Conservation (phyloP, 164 flowering plant species). For the Nelumbo lutea region DNA sequence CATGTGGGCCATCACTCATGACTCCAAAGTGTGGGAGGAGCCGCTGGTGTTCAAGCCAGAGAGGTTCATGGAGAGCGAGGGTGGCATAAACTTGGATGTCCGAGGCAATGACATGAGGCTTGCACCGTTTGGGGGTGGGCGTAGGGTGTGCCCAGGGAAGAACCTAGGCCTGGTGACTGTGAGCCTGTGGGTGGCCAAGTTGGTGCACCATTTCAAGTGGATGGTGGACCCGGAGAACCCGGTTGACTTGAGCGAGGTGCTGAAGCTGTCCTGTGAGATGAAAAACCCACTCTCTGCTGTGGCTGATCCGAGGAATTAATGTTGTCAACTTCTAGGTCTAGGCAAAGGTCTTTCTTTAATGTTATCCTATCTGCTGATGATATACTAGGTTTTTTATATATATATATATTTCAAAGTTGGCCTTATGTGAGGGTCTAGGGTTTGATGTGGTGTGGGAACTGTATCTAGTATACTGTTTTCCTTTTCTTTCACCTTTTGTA, state of each 20-base stretch:
- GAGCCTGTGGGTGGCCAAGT: conserved; percentile 47
- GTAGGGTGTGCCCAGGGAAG: conserved; percentile 59
- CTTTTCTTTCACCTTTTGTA: too few relatives aligned
- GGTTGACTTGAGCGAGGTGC: conserved; percentile 37
- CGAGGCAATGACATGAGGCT: conserved; percentile 46
- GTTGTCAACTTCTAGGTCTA: too few relatives aligned
- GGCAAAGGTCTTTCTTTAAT: too few relatives aligned
- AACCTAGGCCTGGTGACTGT: conserved; percentile 46
- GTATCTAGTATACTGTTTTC: too few relatives aligned
- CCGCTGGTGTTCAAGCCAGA: conserved; percentile 40
- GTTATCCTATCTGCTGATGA: too few relatives aligned
- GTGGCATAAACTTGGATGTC: conserved; percentile 31
- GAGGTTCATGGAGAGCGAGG: conserved; percentile 33
- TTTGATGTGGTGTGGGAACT: too few relatives aligned
- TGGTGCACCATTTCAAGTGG: conserved; percentile 42
- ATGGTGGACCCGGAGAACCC: conserved; percentile 16
- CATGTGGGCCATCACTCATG: conserved; percentile 65
- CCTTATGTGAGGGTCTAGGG: too few relatives aligned
- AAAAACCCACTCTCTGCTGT: conserved; percentile 35
- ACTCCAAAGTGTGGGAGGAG: conserved; percentile 36
- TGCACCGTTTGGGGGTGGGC: conserved; percentile 64
- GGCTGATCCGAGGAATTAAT: conserved; percentile 19
- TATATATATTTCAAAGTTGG: too few relatives aligned
- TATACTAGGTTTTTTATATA: too few relatives aligned
- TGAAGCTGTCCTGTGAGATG: conserved; percentile 56